Evolutionary conservation across 371 early-diverging fungal species (phyloP), one percentile per base, ranked within the genome.

Genomic region (Mortierella sp.): DNA sequence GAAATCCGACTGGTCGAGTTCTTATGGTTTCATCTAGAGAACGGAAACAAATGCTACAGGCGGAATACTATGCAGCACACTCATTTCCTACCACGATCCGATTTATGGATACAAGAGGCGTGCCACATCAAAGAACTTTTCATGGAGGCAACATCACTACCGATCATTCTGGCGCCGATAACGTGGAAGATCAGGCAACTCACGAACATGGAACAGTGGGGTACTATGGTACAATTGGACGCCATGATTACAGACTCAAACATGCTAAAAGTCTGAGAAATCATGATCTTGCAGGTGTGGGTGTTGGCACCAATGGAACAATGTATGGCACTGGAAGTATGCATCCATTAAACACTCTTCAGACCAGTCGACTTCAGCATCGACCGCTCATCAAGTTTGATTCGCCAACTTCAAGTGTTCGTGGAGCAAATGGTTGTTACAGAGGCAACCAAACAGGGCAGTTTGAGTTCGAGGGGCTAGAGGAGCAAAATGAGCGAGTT

Each of bases 31-130:
- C 78, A 2, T 60, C 69, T 42, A 77, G 68, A 54, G 72, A 65
- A 31, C 65, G 72, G 31, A 77, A 65, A 22, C 78, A 77, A 23
- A 77, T 77, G 78, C 51, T 72, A 35, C 64, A 77, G 35, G 78
- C 78, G 31, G 78, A 72, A 34, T 77, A 72, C 51, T 77, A 77
- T 45, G 78, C 69, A 17, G 51, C 64, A 8, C 63, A 66, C 3
- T 69, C 73, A 3, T 57, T 69, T 26, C 73, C 78, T 10, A 59
- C 78, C 2, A 68, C 73, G 1, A 72, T 78, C 23, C 62, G 61
- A 19, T 78, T 78, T 51, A 57, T 78, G 31, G 73, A 78, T 19
- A 78, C 73, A 1, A 45, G 61, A 17, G 78, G 78, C 1, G 45
- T 68, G 45, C 69, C 70, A 0, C 78, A 72, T 26, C 70, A 78